phyloP scores from a whole-genome alignment of 495 filamentous ascomycete species.

The Mytilinidion resinicola region DNA sequence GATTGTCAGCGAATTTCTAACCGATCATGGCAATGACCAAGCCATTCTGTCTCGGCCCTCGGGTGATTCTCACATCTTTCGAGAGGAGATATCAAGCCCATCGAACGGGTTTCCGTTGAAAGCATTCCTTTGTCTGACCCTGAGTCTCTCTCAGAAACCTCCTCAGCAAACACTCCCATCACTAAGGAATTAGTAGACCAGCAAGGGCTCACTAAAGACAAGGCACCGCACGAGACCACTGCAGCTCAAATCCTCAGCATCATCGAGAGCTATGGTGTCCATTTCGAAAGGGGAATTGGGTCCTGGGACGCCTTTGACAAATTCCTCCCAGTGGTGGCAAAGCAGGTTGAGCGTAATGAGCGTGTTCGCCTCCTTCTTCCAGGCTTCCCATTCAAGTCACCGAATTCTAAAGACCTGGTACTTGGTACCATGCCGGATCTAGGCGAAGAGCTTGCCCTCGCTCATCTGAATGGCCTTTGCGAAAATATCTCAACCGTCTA shows the following conservation, averaged over 20 bases:
- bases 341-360: constrained; percentile 6
- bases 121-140: too few species aligned
- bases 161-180: too few species aligned
- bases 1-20: too few species aligned
- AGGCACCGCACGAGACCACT: too few species aligned
- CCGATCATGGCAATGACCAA: too few species aligned
- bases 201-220: too few species aligned
- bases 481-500: constrained; percentile 41
- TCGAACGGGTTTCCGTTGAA: too few species aligned
- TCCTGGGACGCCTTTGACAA: neutral
- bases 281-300: constrained; percentile 1
- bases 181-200: too few species aligned
- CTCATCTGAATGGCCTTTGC: constrained; percentile 42
- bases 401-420: constrained; percentile 41
- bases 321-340: constrained; percentile 5
- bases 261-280: constrained; percentile 2
- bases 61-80: too few species aligned
- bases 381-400: constrained; percentile 47
- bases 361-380: constrained; percentile 38
- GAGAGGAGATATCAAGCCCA: too few species aligned
- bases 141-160: too few species aligned
- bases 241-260: constrained; percentile 3
- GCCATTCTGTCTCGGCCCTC: too few species aligned
- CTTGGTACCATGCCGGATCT: constrained; percentile 43
- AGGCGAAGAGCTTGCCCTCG: constrained; percentile 44